Base-by-base conservation (phyloP, 306 rosid species). In the Delonix regia region DNA sequence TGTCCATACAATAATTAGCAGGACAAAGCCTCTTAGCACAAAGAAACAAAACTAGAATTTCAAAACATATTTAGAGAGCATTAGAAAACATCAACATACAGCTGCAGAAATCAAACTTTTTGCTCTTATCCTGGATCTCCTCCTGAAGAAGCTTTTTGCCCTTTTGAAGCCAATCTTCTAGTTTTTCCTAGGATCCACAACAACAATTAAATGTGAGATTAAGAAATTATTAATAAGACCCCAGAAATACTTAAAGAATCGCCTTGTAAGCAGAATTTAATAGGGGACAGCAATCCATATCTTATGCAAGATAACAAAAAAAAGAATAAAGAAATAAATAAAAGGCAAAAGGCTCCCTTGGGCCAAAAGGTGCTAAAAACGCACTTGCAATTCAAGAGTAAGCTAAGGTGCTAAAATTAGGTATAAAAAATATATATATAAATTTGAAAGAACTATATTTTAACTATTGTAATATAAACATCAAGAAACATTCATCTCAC, bases 91-190 rank as follows among this genome's bases (percentile, higher is more conserved):
- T 76, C 49, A 57, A 88, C 97, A n/a, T 87, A 95, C 99, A 5
- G 79, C 74, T 81, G 19, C 76, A 63, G 51, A 91, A 85, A 69
- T 88, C 81, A 79, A 92, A 87, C 25, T 44, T 72, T 67, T 78
- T 88, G 81, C 52, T 83, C 69, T 84, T 39, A 19, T 86, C 79
- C 16, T 66, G 65, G n/a, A 92, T 85, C 86, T 89, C 91, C 14
- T 95, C 97, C 82, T 86, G 79, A 73, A 95, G 75, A 85, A 87
- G 82, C 71, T 10, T 82, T 85, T 80, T 91, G 22, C 84, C 88
- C 83, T 76, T 88, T 62, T 77, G 83, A 85, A 95, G 83, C 99
- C 99, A 95, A 27, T 89, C 98, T 74, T 91, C 99, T 59, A 95
- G 47, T 86, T 95, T 95, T 86, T 91, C 99, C 99, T 95, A 76